Conservation (phyloP, 805 yeast species). For the Dipodascus albidus region DNA sequence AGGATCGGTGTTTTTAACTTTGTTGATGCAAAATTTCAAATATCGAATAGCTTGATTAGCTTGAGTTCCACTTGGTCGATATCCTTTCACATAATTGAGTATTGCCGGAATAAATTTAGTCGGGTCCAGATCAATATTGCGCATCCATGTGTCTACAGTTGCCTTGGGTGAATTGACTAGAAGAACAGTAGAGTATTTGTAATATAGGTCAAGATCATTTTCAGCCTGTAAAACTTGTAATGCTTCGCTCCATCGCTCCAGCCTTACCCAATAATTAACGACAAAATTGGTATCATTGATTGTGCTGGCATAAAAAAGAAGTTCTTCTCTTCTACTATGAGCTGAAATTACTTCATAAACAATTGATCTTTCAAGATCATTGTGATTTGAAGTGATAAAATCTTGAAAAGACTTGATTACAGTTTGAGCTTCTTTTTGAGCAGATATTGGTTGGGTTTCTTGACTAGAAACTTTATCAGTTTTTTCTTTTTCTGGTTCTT, state of each 20-base stretch:
- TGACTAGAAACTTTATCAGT: constrained; percentile 18
- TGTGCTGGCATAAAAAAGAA: constrained; percentile 55
- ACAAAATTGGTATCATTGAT: constrained; percentile 61
- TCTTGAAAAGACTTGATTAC: constrained; percentile 28
- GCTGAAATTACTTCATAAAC: constrained; percentile 59
- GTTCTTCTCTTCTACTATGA: constrained; percentile 52
- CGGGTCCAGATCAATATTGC: constrained; percentile 41
- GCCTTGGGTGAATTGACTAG: constrained; percentile 54
- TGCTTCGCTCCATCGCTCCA: constrained; percentile 66
- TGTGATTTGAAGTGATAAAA: constrained; percentile 41
- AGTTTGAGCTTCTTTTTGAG: constrained; percentile 16
- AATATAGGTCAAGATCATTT: constrained; percentile 38
- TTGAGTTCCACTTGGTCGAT: constrained; percentile 20
- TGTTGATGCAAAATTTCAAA: constrained; percentile 42
- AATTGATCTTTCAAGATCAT: constrained; percentile 50
- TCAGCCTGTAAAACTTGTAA: constrained; percentile 42
- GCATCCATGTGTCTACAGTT: constrained; percentile 74
- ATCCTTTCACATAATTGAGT: constrained; percentile 40
- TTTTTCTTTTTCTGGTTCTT: not conserved
- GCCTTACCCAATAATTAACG: constrained; percentile 53
- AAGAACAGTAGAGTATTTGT: constrained; percentile 58
- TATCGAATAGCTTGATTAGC: constrained; percentile 59
- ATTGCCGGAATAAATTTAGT: constrained; percentile 65
- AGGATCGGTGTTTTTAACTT: constrained; percentile 31
- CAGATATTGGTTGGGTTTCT: constrained; percentile 19